Conservation (phyloP, 805 yeast genomes). For the Sugiyamaella chiloensis region DNA sequence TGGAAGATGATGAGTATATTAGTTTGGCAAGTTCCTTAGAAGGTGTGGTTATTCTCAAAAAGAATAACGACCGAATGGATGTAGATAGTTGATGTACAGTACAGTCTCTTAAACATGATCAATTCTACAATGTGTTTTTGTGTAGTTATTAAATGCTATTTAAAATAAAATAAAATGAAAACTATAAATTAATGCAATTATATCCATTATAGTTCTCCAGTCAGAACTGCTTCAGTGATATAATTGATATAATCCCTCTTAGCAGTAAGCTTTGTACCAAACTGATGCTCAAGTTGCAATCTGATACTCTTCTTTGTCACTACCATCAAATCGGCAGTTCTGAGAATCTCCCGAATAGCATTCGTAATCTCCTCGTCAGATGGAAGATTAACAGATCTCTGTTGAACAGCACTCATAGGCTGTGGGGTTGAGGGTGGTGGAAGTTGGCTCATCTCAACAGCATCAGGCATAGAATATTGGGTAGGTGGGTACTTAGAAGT, state of each 20-base stretch:
- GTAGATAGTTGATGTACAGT: conserved; percentile 15
- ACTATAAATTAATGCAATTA: not conserved
- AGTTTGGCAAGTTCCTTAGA: conserved; percentile 79
- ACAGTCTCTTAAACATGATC: not conserved
- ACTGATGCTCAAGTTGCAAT: conserved; percentile 34
- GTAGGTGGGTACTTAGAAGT: conserved; percentile 6
- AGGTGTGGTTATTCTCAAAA: conserved; percentile 88
- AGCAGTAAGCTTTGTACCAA: conserved; percentile 32
- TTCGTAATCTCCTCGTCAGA: conserved; percentile 36
- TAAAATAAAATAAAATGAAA: not conserved
- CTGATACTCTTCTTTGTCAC: conserved; percentile 39
- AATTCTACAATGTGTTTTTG: not conserved
- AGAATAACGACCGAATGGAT: conserved; percentile 65
- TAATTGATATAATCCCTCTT: conserved; percentile 39
- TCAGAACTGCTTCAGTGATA: conserved; percentile 38
- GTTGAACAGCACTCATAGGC: not conserved
- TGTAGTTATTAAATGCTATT: not conserved
- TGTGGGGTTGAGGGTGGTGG: conserved; percentile 6
- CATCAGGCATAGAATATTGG: conserved; percentile 14
- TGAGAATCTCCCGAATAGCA: conserved; percentile 36
- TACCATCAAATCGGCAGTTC: conserved; percentile 37
- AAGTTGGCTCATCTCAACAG: conserved; percentile 3
- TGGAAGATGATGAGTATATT: conserved; percentile 90
- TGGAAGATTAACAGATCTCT: conserved; percentile 29
- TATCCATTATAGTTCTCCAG: conserved; percentile 37